Evolutionary conservation across 1,284 basidiomycete genomes (phyloP).

Genomic region (Porogramme epimiltina): DNA sequence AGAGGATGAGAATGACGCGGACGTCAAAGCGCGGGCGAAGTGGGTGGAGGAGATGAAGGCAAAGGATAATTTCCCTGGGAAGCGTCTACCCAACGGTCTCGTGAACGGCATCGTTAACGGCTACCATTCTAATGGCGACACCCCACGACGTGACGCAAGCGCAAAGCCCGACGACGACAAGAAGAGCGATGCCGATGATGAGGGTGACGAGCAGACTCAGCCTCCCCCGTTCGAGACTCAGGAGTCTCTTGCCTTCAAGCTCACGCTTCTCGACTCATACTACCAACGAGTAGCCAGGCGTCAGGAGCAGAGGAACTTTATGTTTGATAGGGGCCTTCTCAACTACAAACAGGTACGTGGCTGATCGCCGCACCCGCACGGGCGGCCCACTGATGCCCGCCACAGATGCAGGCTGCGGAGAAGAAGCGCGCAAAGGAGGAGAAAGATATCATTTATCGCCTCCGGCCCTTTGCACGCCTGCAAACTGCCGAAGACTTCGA

Average conservation of each 20-base stretch:
- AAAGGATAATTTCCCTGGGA: constrained; percentile 37
- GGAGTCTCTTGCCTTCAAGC: constrained; percentile 90
- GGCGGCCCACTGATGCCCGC: not conserved
- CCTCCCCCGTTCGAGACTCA: constrained; percentile 82
- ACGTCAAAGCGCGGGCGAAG: constrained; percentile 67
- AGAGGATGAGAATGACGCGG: constrained; percentile 72
- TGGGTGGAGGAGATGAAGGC: constrained; percentile 64
- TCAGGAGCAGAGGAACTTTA: constrained; percentile 84
- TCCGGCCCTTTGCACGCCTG: constrained; percentile 91
- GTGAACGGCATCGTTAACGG: constrained; percentile 54
- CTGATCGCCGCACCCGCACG: not conserved
- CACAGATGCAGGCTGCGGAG: constrained; percentile 88
- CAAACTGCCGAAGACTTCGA: constrained; percentile 95
- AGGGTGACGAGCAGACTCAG: constrained; percentile 62
- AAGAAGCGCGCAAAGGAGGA: constrained; percentile 92
- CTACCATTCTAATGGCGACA: constrained; percentile 25
- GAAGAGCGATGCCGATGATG: constrained; percentile 47
- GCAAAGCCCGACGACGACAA: constrained; percentile 36
- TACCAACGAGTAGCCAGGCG: constrained; percentile 90
- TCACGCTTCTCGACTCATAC: constrained; percentile 92
- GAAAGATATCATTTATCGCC: constrained; percentile 85
- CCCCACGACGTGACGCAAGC: constrained; percentile 28
- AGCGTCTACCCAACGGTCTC: constrained; percentile 33
- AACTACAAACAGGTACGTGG: constrained; percentile 88
- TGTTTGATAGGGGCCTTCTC: constrained; percentile 90